Evolutionary conservation across 768 basidiomycete genomes (phyloP).

Genomic region (Collybiopsis luxurians): DNA sequence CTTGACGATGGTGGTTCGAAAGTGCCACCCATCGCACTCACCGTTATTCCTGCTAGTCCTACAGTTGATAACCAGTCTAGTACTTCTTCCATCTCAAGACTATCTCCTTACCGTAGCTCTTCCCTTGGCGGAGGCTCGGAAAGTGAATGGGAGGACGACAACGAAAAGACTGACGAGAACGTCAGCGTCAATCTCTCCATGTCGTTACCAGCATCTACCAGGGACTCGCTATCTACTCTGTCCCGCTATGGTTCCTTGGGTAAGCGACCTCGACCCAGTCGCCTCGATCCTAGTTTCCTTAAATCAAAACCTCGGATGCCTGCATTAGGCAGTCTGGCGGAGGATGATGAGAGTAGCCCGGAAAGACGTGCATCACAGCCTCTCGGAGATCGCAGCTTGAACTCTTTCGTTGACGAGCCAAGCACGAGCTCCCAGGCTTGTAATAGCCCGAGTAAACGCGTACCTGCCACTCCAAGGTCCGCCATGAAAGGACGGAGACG

Average conservation of each 20-base stretch:
- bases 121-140: slow-evolving; percentile 62
- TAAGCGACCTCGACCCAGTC: slow-evolving; percentile 60
- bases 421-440: slow-evolving; percentile 5
- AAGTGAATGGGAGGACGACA: slow-evolving; percentile 90
- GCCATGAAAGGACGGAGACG: slow-evolving; percentile 50
- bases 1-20: slow-evolving; percentile 9
- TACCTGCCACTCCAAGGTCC: slow-evolving; percentile 43
- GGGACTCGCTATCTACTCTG: slow-evolving; percentile 19
- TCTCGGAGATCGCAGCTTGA: slow-evolving; percentile 68
- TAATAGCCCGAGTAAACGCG: slow-evolving; percentile 49
- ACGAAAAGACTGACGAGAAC: slow-evolving; percentile 81
- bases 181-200: slow-evolving; percentile 53
- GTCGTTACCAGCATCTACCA: slow-evolving; percentile 36
- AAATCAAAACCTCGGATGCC: slow-evolving; percentile 46
- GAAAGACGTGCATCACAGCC: slow-evolving; percentile 34
- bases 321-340: slow-evolving; percentile 61
- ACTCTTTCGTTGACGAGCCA: slow-evolving; percentile 31
- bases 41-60: slow-evolving; percentile 44
- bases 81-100: slow-evolving; percentile 20
- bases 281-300: slow-evolving; percentile 69
- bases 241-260: slow-evolving; percentile 27
- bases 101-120: slow-evolving; percentile 36
- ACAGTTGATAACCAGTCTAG: slow-evolving; percentile 20
- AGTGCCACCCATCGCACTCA: slow-evolving; percentile 28
- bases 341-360: slow-evolving; percentile 59